phyloP scores from a whole-genome alignment of 331 rosid species.

The Ulmus americana region DNA sequence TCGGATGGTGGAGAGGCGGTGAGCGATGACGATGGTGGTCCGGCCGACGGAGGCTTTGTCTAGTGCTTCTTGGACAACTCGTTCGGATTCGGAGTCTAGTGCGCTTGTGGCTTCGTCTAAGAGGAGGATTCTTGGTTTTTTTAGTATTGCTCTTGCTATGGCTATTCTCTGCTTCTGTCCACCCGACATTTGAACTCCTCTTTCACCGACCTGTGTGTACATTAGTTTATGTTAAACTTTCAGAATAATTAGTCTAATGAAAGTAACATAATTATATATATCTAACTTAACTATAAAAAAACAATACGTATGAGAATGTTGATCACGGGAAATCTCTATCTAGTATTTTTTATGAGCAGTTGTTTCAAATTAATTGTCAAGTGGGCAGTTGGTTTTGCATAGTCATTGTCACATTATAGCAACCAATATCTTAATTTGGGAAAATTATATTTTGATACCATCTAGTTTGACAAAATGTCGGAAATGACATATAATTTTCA shows the following conservation, averaged over 20 bases:
- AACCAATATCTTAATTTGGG: too few species aligned
- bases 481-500: too few species aligned
- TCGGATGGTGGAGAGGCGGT: conserved; percentile 59
- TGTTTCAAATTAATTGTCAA: too few species aligned
- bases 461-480: too few species aligned
- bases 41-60: conserved; percentile 72
- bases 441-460: too few species aligned
- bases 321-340: too few species aligned
- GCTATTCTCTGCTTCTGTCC: conserved; percentile 90
- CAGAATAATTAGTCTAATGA: background rate
- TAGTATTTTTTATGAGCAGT: background rate
- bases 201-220: conserved; percentile 60
- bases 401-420: background rate
- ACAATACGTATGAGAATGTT: background rate
- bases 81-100: conserved; percentile 67
- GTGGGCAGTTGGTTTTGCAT: background rate
- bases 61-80: conserved; percentile 69
- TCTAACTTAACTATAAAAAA: too few species aligned
- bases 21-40: conserved; percentile 75
- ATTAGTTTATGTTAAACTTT: background rate
- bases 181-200: conserved; percentile 85
- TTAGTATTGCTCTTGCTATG: conserved; percentile 68
- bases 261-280: too few species aligned
- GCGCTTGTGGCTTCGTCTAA: conserved; percentile 89
- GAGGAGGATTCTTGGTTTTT: conserved; percentile 57